phyloP scores from a whole-genome alignment of 108 stramenopile species.

The Cyclostephanos invisitatus region DNA sequence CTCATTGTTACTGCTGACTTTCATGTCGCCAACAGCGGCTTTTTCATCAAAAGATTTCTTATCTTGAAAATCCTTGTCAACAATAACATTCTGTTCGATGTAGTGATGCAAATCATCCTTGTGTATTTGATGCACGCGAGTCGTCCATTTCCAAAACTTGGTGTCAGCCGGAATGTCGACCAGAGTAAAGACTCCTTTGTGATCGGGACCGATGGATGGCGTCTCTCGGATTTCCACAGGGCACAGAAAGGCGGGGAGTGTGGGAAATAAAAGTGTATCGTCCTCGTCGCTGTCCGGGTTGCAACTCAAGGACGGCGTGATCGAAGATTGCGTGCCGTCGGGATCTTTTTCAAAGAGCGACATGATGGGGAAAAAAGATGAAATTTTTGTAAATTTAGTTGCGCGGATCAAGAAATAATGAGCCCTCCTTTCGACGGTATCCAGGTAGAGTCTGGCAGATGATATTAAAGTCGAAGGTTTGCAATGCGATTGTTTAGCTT shows the following conservation, averaged over 20 bases:
- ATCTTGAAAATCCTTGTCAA: neutral
- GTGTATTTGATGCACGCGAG: neutral
- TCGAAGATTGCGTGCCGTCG: neutral
- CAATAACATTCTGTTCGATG: neutral
- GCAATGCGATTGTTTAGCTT: no score
- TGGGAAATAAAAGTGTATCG: neutral
- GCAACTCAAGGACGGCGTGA: no score
- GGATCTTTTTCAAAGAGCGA: neutral
- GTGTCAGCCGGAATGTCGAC: neutral
- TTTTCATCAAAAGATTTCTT: neutral
- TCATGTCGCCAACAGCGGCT: neutral
- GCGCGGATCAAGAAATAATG: neutral
- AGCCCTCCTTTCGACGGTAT: no score
- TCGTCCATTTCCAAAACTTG: neutral
- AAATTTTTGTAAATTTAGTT: neutral
- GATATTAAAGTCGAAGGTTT: no score
- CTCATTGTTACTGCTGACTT: neutral
- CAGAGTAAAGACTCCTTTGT: neutral
- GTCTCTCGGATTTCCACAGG: neutral
- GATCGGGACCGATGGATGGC: neutral
- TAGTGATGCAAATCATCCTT: neutral
- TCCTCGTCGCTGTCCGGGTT: neutral
- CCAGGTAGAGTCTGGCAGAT: no score
- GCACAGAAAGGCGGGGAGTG: neutral
- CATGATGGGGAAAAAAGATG: neutral